Evolutionary conservation across 305 asterid species (phyloP), one percentile per base, ranked within the genome.

Genomic region (Nicotiana rustica): DNA sequence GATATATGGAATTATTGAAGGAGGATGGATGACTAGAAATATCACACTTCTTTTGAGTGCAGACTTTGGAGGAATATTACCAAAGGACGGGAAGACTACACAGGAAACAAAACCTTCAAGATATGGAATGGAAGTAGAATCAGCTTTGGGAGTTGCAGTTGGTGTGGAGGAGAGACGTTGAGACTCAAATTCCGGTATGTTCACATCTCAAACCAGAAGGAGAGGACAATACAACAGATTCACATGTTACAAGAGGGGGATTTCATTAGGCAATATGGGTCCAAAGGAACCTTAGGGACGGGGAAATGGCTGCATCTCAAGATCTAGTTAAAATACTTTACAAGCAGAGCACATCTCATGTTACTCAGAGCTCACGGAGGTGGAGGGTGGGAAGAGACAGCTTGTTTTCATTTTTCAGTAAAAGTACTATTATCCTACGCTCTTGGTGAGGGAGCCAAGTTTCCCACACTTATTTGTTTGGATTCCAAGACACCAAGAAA

Each of bases 1-100:
- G 41, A 36, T 36, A 36, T 36, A 36, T 36, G 41, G 41, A 36
- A n/a, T 68, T 69, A 41, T 18, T 10, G 33, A 13, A 9, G 17
- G 59, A 36, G 41, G 77, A 36, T 38, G 3, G 57, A 69, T n/a
- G 35, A 38, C 31, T 68, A 36, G 10, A 69, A 41, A 4, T 69
- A 69, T 69, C 57, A 69, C 57, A 69, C 57, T 69, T 38, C 8
- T 56, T 69, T 38, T 38, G 57, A n/a, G 33, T 38, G 77, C 57
- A 41, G 57, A 69, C 44, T 69, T 33, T 38, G n/a, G 19, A 38
- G 77, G 44, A 69, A 69, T 69, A 69, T n/a, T 69, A 69, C 41
- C 31, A 38, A 69, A 69, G 77, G 77, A 69, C 0, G 33, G 33
- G 57, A 69, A 38, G 57, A 38, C 77, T 69, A n/a, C 57, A 69